Base-by-base conservation (phyloP, 257 asterid genomes). In the Catharanthus roseus region DNA sequence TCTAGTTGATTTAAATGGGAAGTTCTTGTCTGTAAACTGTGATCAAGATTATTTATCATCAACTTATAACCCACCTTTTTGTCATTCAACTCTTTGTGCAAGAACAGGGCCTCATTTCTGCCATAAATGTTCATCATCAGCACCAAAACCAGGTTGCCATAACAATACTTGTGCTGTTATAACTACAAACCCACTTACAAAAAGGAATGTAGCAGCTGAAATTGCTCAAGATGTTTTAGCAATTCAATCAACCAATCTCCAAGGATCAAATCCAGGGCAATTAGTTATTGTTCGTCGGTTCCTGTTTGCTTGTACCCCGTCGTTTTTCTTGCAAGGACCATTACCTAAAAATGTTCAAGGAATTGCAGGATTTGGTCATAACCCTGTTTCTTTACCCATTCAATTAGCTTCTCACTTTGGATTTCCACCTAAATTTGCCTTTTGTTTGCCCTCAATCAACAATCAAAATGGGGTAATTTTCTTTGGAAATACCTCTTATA, bases 381-480 rank as follows among this genome's bases (percentile, higher is more conserved):
- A 75, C 12, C 57, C 81, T 0, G 65, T 82, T 42, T 69, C 89
- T 75, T 51, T 87, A 10, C 93, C 90, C 4, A 7, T 74, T 29
- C 93, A 87, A 68, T 68, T 87, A 3, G 75, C 90, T 16, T 82
- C 90, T 16, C 81, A 74, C 57, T 84, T 79, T 1, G 89, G 93
- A 6, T 72, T 85, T 31, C 82, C 60, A 10, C 86, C 78, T 5
- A 79, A 69, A 49, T 85, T 85, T 28, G 54, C 86, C 55, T 4
- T 84, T 69, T 87, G 93, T 29, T 44, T 85, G 12, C 45, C 89
- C 34, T 74, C 89, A 15, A 58, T 72, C 9, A 11, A 63, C 21
- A 50, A 71, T 16, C 66, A 24, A 33, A 68, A 61, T 4, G 90
- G 93, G 0, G 79, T 69, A 2, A 69, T 87, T 70, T 80, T 84